A percentile compares a stretch with the other conserved stretches of the same genome.
Conservation (phyloP, 1,139 yeast genomes). For the Nakaseomyces kungkrabaensis region DNA sequence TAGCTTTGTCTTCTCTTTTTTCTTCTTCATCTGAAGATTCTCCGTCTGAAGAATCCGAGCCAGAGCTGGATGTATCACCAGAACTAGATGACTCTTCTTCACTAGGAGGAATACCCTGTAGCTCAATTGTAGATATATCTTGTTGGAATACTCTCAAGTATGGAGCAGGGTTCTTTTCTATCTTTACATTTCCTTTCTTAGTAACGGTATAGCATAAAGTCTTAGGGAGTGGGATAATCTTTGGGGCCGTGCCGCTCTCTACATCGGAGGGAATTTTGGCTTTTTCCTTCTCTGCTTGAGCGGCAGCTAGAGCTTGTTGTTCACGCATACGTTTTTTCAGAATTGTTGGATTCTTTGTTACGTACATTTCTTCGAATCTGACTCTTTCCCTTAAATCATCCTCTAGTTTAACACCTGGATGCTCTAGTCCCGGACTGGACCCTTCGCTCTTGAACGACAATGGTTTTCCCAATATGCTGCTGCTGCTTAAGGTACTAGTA, state of each 20-base stretch:
- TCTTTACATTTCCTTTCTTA: background rate
- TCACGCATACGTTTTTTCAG: background rate
- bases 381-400: background rate
- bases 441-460: background rate
- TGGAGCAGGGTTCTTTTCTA: conserved; percentile 1
- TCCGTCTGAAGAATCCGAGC: background rate
- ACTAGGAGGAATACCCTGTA: background rate
- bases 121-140: background rate
- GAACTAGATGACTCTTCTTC: background rate
- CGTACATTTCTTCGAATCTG: background rate
- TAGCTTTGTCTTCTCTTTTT: background rate
- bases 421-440: background rate
- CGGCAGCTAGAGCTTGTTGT: background rate
- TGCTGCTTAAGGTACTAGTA: conserved; percentile 2
- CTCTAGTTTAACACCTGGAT: background rate
- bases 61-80: background rate
- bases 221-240: background rate
- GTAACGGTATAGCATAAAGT: background rate
- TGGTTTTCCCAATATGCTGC: conserved; percentile 1
- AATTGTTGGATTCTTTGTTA: background rate
- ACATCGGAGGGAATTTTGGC: background rate
- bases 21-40: background rate
- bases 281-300: background rate
- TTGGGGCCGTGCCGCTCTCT: background rate
- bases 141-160: background rate